These are phyloP conservation scores for Clitoria ternatea DNA, from an alignment of 306 rosid species.

Conservation along the genomic window DNA sequence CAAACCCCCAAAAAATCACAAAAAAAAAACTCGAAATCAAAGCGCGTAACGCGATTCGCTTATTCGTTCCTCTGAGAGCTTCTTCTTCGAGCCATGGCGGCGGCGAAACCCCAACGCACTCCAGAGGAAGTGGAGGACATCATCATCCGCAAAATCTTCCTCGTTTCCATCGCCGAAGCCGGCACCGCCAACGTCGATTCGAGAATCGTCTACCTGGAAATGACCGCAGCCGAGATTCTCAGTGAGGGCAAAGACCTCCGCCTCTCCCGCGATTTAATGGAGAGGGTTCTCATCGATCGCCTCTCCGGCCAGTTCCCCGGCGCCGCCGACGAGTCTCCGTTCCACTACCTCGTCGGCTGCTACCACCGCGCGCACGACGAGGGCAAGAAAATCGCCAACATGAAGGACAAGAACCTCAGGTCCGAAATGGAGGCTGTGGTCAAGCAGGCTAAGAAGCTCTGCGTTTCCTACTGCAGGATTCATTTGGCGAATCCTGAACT, in stretches of 20 bases:
- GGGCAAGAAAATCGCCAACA: conserved; percentile 56
- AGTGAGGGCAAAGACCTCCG: conserved; percentile 69
- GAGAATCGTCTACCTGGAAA: conserved; percentile 61
- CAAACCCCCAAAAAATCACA: neutral
- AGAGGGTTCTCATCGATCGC: conserved; percentile 75
- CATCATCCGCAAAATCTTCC: conserved; percentile 76
- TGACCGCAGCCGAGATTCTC: conserved; percentile 86
- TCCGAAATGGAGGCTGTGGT: conserved; percentile 59
- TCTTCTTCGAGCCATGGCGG: conserved; percentile 40
- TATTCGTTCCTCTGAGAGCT: neutral
- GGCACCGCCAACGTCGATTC: conserved; percentile 34
- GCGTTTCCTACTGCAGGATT: conserved; percentile 78
- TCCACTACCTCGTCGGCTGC: conserved; percentile 67
- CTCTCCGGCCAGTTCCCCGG: conserved; percentile 45
- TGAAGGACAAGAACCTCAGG: conserved; percentile 64
- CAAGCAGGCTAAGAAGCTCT: conserved; percentile 67
- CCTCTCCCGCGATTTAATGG: conserved; percentile 71
- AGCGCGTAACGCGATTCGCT: neutral
- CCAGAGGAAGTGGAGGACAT: conserved; percentile 81
- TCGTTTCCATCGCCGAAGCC: conserved; percentile 57
- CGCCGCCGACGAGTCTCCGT: conserved; percentile 43
- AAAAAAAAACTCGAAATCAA: neutral
- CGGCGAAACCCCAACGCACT: conserved; percentile 73
- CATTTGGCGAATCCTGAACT: conserved; percentile 73
- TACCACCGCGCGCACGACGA: conserved; percentile 82